phyloP scores from a whole-genome alignment of 2,329 filamentous ascomycete species.

The Ustulina deusta region DNA sequence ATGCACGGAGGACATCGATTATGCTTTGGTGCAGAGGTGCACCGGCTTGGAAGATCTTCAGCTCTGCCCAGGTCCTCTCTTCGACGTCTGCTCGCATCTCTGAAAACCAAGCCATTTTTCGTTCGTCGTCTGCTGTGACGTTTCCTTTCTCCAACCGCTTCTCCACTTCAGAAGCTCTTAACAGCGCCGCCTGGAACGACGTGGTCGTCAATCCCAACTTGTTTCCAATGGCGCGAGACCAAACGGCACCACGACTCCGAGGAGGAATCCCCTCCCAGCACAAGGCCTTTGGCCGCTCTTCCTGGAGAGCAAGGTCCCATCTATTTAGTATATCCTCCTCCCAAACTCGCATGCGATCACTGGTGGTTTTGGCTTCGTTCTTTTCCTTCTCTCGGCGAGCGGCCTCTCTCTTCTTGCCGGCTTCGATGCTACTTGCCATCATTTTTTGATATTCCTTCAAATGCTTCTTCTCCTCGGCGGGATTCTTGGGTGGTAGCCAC shows the following conservation, averaged over 20 bases:
- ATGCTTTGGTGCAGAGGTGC: conserved; percentile 76
- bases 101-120: conserved; percentile 70
- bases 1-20: conserved; percentile 80
- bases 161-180: conserved; percentile 73
- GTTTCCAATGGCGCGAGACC: conserved; percentile 79
- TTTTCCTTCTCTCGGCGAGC: conserved; percentile 64
- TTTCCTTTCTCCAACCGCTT: conserved; percentile 64
- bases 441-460: conserved; percentile 87
- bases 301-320: conserved; percentile 77
- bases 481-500: conserved; percentile 88
- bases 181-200: conserved; percentile 78
- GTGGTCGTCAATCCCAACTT: conserved; percentile 74
- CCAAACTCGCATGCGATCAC: conserved; percentile 73
- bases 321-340: conserved; percentile 81
- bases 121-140: conserved; percentile 65
- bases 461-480: conserved; percentile 90
- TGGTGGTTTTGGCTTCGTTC: conserved; percentile 66
- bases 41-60: conserved; percentile 76
- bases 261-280: conserved; percentile 87
- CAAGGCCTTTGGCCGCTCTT: conserved; percentile 77
- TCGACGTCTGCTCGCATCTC: conserved; percentile 73
- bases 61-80: conserved; percentile 74
- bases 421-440: conserved; percentile 74
- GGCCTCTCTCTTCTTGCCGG: conserved; percentile 70
- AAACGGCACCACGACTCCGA: conserved; percentile 75